Evolutionary conservation across 2,329 filamentous ascomycete genomes (phyloP).

Genomic region (Colletotrichum sp.): DNA sequence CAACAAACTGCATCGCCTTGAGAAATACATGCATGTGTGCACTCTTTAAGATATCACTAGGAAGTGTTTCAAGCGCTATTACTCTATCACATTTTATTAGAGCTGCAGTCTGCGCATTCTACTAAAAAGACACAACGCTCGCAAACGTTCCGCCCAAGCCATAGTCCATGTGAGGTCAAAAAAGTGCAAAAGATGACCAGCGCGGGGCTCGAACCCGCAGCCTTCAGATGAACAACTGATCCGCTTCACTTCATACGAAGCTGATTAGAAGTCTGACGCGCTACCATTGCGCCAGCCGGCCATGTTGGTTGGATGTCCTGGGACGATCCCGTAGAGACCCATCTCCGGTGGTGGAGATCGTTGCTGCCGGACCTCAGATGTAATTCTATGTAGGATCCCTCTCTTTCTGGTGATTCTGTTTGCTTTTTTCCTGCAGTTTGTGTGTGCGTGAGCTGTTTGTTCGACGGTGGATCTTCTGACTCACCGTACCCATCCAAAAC

Average conservation of each 20-base stretch:
- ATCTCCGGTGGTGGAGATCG: neutral
- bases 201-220: constrained; percentile 20
- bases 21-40: too few relatives aligned
- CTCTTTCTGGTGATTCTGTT: neutral
- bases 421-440: neutral
- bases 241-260: neutral
- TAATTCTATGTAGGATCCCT: neutral
- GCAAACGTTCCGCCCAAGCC: too few relatives aligned
- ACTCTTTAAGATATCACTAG: too few relatives aligned
- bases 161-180: too few relatives aligned
- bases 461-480: neutral
- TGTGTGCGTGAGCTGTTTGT: neutral
- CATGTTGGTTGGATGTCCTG: neutral
- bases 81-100: too few relatives aligned
- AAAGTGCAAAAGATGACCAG: constrained; percentile 11
- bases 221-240: constrained; percentile 5
- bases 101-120: too few relatives aligned
- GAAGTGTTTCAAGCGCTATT: too few relatives aligned
- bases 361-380: neutral
- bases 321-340: neutral
- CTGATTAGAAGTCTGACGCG: constrained; percentile 19
- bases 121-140: too few relatives aligned
- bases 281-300: constrained; percentile 23
- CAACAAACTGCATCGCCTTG: too few relatives aligned
- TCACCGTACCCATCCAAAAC: neutral